Percentiles rank a stretch among this genome's conserved stretches.
Conservation (phyloP, 148 eudicot genomes). For the Cornus florida region DNA sequence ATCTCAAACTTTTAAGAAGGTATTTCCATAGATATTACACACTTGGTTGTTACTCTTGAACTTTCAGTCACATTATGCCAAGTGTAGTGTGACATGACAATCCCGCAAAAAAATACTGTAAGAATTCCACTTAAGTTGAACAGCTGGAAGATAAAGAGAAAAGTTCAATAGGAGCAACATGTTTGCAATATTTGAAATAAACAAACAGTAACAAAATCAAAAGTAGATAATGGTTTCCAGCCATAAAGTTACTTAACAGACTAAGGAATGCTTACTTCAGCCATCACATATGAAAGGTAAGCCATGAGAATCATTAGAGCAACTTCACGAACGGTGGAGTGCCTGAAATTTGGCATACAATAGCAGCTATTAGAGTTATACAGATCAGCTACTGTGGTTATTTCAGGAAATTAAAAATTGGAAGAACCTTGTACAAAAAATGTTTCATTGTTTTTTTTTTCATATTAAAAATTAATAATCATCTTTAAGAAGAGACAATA, state of each 20-base stretch:
- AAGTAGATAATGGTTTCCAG: background rate
- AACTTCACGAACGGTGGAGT: slow-evolving; percentile 56
- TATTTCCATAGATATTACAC: slow-evolving; percentile 6
- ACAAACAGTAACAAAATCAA: background rate
- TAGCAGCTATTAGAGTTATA: background rate
- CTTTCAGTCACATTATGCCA: slow-evolving; percentile 62
- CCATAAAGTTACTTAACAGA: background rate
- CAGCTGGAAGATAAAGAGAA: slow-evolving; percentile 35
- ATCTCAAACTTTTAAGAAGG: background rate
- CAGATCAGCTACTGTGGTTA: background rate
- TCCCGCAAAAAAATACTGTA: slow-evolving; percentile 63
- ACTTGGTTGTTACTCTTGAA: slow-evolving; percentile 59
- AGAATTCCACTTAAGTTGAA: slow-evolving; percentile 59
- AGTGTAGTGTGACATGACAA: slow-evolving; percentile 64
- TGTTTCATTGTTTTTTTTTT: background rate
- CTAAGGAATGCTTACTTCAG: slow-evolving; percentile 37
- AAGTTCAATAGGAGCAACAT: background rate
- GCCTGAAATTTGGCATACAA: slow-evolving; percentile 35
- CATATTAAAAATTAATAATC: background rate
- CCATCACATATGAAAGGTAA: slow-evolving; percentile 57
- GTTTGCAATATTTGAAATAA: background rate
- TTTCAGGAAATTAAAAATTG: background rate
- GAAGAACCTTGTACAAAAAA: background rate
- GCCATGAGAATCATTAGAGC: slow-evolving; percentile 63
- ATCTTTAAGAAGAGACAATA: background rate